Percentiles rank a stretch among this genome's conserved stretches.
Conservation (phyloP, 1,284 basidiomycete genomes). For the Ceratobasidium sp. region DNA sequence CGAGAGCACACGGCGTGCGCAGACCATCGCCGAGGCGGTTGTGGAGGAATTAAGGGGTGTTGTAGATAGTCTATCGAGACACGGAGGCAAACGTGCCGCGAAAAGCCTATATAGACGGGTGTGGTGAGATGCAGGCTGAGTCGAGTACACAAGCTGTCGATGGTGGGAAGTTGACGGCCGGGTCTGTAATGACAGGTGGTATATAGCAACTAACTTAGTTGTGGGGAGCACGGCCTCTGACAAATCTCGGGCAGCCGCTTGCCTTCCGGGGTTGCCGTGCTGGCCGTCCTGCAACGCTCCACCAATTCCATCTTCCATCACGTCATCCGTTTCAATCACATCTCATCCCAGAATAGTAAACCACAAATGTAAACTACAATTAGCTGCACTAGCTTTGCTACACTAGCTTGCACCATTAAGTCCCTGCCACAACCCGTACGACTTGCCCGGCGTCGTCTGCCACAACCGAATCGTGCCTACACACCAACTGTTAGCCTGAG, state of each 20-base stretch:
- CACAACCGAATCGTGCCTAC: conserved; percentile 92
- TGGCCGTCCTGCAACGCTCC: no score
- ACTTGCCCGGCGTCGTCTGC: conserved; percentile 95
- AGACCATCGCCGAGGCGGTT: conserved; percentile 36
- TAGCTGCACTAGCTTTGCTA: not conserved
- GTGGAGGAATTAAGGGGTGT: conserved; percentile 20
- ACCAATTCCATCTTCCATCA: conserved; percentile 27
- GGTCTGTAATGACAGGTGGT: not conserved
- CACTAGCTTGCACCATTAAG: conserved; percentile 60
- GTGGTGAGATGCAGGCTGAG: conserved; percentile 23
- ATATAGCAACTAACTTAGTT: not conserved
- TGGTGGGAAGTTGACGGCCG: conserved; percentile 22
- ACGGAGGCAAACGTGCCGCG: conserved; percentile 13
- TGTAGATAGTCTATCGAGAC: conserved; percentile 6
- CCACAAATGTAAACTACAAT: not conserved
- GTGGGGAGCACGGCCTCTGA: conserved; percentile 9
- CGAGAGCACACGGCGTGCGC: conserved; percentile 22
- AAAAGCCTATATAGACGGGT: conserved; percentile 36
- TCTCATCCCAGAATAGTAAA: conserved; percentile 38
- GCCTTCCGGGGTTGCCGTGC: conserved; percentile 15
- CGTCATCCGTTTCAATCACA: conserved; percentile 36
- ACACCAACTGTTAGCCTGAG: conserved; percentile 35
- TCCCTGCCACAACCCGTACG: conserved; percentile 94
- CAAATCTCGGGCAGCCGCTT: conserved; percentile 6
- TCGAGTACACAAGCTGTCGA: conserved; percentile 12